These are phyloP conservation scores for Penicillium canariense DNA, from an alignment of 495 filamentous ascomycete species.

Conservation along the genomic window DNA sequence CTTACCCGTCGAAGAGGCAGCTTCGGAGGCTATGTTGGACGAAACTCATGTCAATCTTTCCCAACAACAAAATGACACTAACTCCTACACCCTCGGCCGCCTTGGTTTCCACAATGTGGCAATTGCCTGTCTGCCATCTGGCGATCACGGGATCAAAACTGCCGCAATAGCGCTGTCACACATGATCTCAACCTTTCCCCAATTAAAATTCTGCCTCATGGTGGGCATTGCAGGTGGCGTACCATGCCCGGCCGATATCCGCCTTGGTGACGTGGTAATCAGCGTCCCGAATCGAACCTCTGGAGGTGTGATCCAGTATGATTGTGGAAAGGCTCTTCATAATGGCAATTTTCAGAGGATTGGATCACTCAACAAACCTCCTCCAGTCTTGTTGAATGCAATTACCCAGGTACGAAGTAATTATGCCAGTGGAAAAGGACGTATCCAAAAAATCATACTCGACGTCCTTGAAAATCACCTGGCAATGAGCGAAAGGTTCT, in stretches of 20 bases:
- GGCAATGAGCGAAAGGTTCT: slow-evolving; percentile 20
- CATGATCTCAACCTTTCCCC: slow-evolving; percentile 22
- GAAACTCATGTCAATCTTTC: slow-evolving; percentile 23
- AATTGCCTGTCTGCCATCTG: slow-evolving; percentile 29
- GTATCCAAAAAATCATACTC: neutral
- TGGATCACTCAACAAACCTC: slow-evolving; percentile 33
- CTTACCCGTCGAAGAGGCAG: slow-evolving; percentile 30
- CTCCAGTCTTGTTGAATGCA: slow-evolving; percentile 26
- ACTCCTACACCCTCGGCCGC: slow-evolving; percentile 32
- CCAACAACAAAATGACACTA: slow-evolving; percentile 14
- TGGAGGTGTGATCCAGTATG: slow-evolving; percentile 35
- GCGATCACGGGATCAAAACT: slow-evolving; percentile 24
- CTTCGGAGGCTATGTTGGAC: slow-evolving; percentile 30
- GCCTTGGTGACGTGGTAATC: slow-evolving; percentile 39
- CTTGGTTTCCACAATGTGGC: slow-evolving; percentile 33
- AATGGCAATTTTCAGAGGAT: slow-evolving; percentile 31
- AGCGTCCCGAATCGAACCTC: slow-evolving; percentile 23
- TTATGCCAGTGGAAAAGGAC: slow-evolving; percentile 1
- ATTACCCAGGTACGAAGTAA: neutral
- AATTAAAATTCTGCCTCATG: slow-evolving; percentile 28
- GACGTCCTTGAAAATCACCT: slow-evolving; percentile 8
- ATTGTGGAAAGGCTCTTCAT: slow-evolving; percentile 35
- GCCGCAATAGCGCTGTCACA: slow-evolving; percentile 27
- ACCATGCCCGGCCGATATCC: slow-evolving; percentile 26
- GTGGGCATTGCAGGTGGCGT: slow-evolving; percentile 40